phyloP scores from a whole-genome alignment of 305 asterid genomes.

The Striga hermonthica region DNA sequence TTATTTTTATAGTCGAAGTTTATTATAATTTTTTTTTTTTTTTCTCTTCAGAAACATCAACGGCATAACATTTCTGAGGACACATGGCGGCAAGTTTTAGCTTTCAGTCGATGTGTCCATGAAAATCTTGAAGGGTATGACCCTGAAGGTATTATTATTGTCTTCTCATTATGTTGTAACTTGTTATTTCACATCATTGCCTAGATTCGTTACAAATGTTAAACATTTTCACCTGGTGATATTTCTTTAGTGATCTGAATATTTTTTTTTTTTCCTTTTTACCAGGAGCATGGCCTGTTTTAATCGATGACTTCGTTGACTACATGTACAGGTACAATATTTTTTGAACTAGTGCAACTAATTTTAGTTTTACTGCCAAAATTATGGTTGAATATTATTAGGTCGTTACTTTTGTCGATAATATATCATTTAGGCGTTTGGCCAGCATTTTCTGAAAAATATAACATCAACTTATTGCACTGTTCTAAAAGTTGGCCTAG shows the following conservation, averaged over 20 bases:
- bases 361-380: too few relatives aligned
- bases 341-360: background rate
- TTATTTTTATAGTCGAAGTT: background rate
- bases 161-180: background rate
- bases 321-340: slow-evolving; percentile 81
- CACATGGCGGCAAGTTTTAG: slow-evolving; percentile 92
- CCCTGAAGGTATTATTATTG: slow-evolving; percentile 67
- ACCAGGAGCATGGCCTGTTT: slow-evolving; percentile 97
- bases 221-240: background rate
- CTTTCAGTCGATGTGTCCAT: slow-evolving; percentile 87
- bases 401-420: too few relatives aligned
- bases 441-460: background rate
- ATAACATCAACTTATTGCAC: too few relatives aligned
- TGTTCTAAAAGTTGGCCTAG: too few relatives aligned
- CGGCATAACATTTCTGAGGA: slow-evolving; percentile 94
- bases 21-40: slow-evolving; percentile 14
- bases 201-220: background rate
- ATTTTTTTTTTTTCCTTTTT: background rate
- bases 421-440: background rate
- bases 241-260: slow-evolving; percentile 22
- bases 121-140: slow-evolving; percentile 97
- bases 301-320: slow-evolving; percentile 92
- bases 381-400: too few relatives aligned
- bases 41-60: slow-evolving; percentile 59
- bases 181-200: background rate